A percentile compares a stretch with the other conserved stretches of the same genome.
Conservation (phyloP, 1,284 basidiomycete species). For the Cystobasidium pallidum region DNA sequence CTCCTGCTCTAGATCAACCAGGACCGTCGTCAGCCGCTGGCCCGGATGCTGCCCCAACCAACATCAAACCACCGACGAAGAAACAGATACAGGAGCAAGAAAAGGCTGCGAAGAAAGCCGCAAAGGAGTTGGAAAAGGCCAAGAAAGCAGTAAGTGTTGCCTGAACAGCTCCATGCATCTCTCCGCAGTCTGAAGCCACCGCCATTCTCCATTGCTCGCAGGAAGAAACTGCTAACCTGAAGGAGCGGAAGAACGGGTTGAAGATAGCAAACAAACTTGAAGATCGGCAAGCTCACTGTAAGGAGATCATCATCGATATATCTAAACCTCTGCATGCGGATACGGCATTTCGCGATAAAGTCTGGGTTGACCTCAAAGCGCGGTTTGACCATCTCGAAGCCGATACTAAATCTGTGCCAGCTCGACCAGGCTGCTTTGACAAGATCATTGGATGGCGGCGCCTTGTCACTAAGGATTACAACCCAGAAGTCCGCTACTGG, state of each 20-base stretch:
- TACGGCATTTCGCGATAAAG: slow-evolving; percentile 19
- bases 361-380: slow-evolving; percentile 19
- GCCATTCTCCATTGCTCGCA: not conserved
- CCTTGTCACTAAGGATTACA: slow-evolving; percentile 29
- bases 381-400: slow-evolving; percentile 4
- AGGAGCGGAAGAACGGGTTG: slow-evolving; percentile 23
- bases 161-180: not conserved
- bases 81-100: slow-evolving; percentile 30
- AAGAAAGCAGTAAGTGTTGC: slow-evolving; percentile 31
- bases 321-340: slow-evolving; percentile 22
- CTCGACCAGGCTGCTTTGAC: slow-evolving; percentile 21
- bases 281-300: slow-evolving; percentile 19
- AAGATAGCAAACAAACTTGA: slow-evolving; percentile 33
- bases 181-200: not conserved
- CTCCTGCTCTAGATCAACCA: not conserved
- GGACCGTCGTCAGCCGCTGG: not conserved
- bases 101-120: slow-evolving; percentile 26
- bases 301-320: slow-evolving; percentile 22
- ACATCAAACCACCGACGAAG: slow-evolving; percentile 4
- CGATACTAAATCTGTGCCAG: not conserved
- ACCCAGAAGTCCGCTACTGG: slow-evolving; percentile 13
- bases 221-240: slow-evolving; percentile 24
- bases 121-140: slow-evolving; percentile 32
- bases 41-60: not conserved
- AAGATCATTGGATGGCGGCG: slow-evolving; percentile 31